Base-by-base conservation (phyloP, 352 stramenopile genomes). In the Phytopythium sindhum region DNA sequence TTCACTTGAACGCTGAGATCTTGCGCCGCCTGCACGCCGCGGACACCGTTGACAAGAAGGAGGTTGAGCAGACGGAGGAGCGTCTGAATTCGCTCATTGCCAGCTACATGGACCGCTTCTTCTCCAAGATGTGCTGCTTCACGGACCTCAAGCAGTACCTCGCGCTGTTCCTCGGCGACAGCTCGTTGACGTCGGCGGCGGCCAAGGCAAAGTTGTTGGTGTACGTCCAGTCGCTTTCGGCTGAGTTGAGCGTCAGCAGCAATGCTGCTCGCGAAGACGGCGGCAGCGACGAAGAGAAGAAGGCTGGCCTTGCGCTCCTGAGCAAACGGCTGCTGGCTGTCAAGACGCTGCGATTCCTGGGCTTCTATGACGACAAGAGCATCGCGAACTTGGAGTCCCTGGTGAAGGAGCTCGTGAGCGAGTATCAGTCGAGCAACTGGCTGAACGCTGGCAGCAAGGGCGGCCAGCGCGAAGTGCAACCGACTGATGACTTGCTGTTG, bases 121-220 rank as follows among this genome's bases (percentile, higher is more conserved):
- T 81, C 60, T 81, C 72, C 14, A 96, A 96, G 69, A 81, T 81
- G 52, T 94, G 85, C 78, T 96, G 87, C 63, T 94, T 96, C 66
- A 84, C 84, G 57, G 87, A 96, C 60, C 70, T 96, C 35, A 87
- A 93, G 70, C 84, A 91, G 63, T 95, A 90, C 48, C 68, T 91
- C 5, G 62, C 61, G 48, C 53, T 84, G 2, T 86, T 88, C n/a
- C 65, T 80, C 7, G 65, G 68, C 9, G 63, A 75, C 29, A 75
- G 57, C 4, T 54, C 64, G 2, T 51, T 68, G 5, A 69, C 86
- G 10, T 89, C 78, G 5, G 21, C 48, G 14, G 44, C 65, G 3
- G 69, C 72, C 2, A 86, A 84, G 54, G 35, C 54, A 2, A 78
- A 70, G 3, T 44, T 93, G 45, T 51, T 76, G 19, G 55, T 73